These are phyloP conservation scores for Gossypium mustelinum DNA, from an alignment of 345 rosid species.

Conservation along the genomic window DNA sequence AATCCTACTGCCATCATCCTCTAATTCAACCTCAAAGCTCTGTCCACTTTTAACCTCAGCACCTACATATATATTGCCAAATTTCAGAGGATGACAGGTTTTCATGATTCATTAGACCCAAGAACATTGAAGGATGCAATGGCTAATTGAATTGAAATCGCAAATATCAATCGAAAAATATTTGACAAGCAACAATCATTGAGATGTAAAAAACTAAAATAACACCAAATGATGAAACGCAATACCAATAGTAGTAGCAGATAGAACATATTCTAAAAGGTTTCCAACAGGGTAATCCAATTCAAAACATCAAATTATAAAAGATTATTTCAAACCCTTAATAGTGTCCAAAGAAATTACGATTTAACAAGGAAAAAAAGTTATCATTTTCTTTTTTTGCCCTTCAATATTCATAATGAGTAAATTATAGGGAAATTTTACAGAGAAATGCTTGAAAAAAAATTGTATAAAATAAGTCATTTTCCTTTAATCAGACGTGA, in stretches of 20 bases:
- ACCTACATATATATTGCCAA: conserved; percentile 33
- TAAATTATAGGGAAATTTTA: too few species aligned
- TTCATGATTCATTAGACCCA: background rate
- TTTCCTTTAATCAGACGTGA: background rate
- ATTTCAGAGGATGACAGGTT: background rate
- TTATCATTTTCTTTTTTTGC: background rate
- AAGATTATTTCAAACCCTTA: background rate
- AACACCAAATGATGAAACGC: background rate
- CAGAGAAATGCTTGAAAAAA: too few species aligned
- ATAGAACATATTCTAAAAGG: background rate
- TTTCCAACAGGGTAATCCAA: background rate
- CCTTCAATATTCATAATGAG: background rate
- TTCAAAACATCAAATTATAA: background rate
- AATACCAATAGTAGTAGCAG: background rate
- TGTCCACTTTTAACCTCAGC: conserved; percentile 56
- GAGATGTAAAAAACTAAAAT: background rate
- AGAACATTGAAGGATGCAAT: background rate
- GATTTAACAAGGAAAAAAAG: background rate
- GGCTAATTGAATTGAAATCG: background rate
- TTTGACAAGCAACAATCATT: background rate
- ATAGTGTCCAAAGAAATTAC: background rate
- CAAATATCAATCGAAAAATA: background rate
- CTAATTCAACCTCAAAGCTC: conserved; percentile 29
- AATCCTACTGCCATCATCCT: conserved; percentile 14
- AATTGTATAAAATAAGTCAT: too few species aligned